Conservation (phyloP, 495 filamentous ascomycete genomes). For the Penicillium riverlandense region DNA sequence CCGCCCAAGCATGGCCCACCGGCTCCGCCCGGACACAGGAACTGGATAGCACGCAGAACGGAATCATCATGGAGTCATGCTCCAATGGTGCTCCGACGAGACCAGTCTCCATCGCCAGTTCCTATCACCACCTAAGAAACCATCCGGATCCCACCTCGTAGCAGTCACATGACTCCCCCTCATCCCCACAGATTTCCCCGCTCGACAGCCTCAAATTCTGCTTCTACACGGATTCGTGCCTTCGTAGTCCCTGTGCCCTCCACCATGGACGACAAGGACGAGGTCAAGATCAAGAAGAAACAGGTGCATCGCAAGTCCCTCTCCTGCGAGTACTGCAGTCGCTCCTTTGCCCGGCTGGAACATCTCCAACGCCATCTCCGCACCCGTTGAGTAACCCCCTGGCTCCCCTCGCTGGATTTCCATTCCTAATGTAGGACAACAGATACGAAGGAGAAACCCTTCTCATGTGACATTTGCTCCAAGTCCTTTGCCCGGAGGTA, state of each 20-base stretch:
- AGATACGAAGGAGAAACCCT: conserved; percentile 51
- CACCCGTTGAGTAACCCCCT: conserved; percentile 44
- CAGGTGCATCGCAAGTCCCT: conserved; percentile 38
- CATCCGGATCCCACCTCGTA: no score
- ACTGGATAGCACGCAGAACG: no score
- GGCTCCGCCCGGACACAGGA: no score
- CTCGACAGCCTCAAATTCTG: conserved; percentile 30
- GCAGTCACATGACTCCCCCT: conserved; percentile 18
- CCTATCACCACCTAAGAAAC: no score
- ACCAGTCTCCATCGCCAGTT: no score
- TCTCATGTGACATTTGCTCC: conserved; percentile 45
- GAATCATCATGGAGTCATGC: no score
- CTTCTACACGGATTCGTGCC: neutral
- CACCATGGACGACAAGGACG: conserved; percentile 39
- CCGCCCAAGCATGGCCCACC: no score
- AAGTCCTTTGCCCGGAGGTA: conserved; percentile 47
- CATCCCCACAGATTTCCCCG: conserved; percentile 25
- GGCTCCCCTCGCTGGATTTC: conserved; percentile 5
- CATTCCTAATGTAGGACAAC: conserved; percentile 20
- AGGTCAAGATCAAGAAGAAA: conserved; percentile 40
- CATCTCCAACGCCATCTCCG: conserved; percentile 49
- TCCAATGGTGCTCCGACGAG: no score
- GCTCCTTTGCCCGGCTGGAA: conserved; percentile 44
- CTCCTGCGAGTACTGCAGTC: conserved; percentile 43
- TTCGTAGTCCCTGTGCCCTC: neutral